Base-by-base conservation (phyloP, 192 early-diverging fungal species). In the Coemansia sp. region DNA sequence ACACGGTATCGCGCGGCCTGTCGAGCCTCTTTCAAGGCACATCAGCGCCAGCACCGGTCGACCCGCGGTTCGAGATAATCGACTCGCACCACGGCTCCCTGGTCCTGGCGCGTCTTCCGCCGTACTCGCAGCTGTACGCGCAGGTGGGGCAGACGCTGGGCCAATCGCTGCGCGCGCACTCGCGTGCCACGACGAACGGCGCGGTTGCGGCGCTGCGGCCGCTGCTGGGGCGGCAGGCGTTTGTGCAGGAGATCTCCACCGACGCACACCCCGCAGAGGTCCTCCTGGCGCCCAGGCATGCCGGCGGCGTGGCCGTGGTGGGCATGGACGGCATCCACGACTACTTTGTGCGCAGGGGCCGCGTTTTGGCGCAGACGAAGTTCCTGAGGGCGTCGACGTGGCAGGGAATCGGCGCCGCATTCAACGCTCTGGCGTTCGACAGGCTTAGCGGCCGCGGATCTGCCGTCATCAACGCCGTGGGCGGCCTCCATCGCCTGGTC, bases 401-500 rank as follows among this genome's bases (percentile, higher is more conserved):
- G 79, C 53, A 37, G 10, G 79, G 70, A 4, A 51, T 82, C 3
- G 74, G 79, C 21, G 68, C 68, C 1, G 66, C 36, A 19, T 80
- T 87, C 59, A 82, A 88, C 51, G 74, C 82, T 37, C 77, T 92
- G 46, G 85, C 89, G 4, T 82, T 82, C 64, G 88, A 92, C 65
- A 75, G 81, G 17, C 84, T 90, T 7, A 84, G 74, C 42, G 90
- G 91, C 2, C 84, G 86, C 14, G 93, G 93, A 59, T 81, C 88
- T 6, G 60, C 90, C 34, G 91, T 87, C 11, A 85, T 94, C 39
- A 85, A 88, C 24, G 73, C 86, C 33, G 85, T 88, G 37, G 89
- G 89, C 40, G 88, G 89, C 1, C 56, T 94, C 34, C 89, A 91
- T 69, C 79, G 90, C 19, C 69, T 94, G 48, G 84, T 87, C 11